A percentile compares a stretch with the other conserved stretches of the same genome.
Evolutionary conservation across 345 rosid species (phyloP).

Genomic region (Angophora floribunda): DNA sequence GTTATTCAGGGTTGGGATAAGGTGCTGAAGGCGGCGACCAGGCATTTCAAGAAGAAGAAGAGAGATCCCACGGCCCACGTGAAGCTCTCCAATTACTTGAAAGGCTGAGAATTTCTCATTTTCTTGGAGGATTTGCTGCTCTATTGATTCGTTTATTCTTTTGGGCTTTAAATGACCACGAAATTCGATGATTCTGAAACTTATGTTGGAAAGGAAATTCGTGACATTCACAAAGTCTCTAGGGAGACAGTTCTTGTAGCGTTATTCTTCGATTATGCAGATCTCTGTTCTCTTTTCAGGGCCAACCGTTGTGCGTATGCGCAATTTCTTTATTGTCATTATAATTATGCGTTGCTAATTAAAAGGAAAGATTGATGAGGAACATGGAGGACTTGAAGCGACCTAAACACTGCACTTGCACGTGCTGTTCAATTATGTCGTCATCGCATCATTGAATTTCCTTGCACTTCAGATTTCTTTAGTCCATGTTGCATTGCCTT

Average conservation of each 20-base stretch:
- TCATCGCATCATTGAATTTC: neutral
- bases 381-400: neutral
- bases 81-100: constrained; percentile 37
- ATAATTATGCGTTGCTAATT: neutral
- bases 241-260: neutral
- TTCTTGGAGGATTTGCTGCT: neutral
- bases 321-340: neutral
- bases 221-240: neutral
- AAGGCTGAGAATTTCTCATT: neutral
- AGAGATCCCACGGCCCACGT: constrained; percentile 23
- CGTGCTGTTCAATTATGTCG: neutral
- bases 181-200: neutral
- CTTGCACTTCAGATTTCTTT: neutral
- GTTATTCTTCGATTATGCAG: neutral
- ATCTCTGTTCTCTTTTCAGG: neutral
- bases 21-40: constrained; percentile 63
- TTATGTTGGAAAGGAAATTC: neutral
- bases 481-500: neutral
- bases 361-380: neutral
- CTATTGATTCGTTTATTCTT: neutral
- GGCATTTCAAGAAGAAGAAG: constrained; percentile 63
- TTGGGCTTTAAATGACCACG: neutral
- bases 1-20: constrained; percentile 53
- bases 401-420: neutral
- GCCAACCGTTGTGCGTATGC: neutral